Percentiles rank a stretch among this genome's conserved stretches.
Conservation (phyloP, 2,329 filamentous ascomycete genomes). For the Aspergillus tamarii region DNA sequence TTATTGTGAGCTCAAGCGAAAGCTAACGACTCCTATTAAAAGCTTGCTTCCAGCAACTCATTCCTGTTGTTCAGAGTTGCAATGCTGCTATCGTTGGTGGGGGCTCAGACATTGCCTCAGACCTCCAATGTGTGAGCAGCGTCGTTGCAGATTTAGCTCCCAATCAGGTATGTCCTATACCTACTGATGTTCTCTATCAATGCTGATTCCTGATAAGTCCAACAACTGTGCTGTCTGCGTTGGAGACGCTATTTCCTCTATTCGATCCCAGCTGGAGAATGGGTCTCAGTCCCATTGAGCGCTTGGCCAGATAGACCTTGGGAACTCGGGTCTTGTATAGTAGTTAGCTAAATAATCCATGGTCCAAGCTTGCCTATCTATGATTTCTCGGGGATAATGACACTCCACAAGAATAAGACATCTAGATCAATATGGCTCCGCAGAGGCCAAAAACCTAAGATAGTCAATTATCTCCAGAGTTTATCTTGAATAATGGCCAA, state of each 20-base stretch:
- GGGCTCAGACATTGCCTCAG: neutral
- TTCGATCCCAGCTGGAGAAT: neutral
- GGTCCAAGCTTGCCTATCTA: neutral
- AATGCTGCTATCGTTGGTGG: neutral
- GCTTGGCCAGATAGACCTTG: neutral
- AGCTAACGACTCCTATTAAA: neutral
- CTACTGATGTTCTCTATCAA: neutral
- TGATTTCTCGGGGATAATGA: neutral
- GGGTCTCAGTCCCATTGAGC: neutral
- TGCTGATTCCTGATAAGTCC: neutral
- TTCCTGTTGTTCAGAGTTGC: neutral
- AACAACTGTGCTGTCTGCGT: neutral
- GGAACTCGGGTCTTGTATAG: neutral
- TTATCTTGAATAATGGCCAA: neutral
- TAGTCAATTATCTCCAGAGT: neutral
- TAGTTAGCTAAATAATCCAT: neutral
- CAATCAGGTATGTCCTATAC: neutral
- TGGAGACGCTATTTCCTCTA: neutral
- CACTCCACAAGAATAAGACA: accelerated
- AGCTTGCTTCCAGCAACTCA: neutral
- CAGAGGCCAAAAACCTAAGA: neutral
- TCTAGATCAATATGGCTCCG: neutral
- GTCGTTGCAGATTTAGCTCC: neutral
- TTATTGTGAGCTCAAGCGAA: neutral
- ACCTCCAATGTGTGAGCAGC: neutral